These are phyloP conservation scores for Hemileccinum rubropunctum DNA, from an alignment of 768 basidiomycete genomes.

Conservation along the genomic window DNA sequence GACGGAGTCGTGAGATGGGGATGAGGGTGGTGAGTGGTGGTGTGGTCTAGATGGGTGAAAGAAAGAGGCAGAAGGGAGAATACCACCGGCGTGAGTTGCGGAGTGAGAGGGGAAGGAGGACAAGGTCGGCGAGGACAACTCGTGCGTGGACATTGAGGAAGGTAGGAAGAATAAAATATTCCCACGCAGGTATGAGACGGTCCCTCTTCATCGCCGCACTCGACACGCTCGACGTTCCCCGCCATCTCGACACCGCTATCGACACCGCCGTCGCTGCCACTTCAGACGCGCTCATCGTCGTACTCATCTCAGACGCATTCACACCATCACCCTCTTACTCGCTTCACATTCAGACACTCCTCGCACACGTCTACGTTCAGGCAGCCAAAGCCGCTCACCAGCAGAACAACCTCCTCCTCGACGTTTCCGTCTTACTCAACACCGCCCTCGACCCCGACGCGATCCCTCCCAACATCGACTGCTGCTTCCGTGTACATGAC, in stretches of 20 bases:
- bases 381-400: conserved; percentile 75
- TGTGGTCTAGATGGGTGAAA: conserved; percentile 73
- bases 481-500: conserved; percentile 44
- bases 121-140: neutral
- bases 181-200: conserved; percentile 18
- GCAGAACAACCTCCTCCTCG: conserved; percentile 65
- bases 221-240: conserved; percentile 47
- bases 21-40: conserved; percentile 42
- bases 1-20: conserved; percentile 26
- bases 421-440: conserved; percentile 73
- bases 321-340: conserved; percentile 41
- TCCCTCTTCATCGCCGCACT: conserved; percentile 54
- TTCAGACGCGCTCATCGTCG: conserved; percentile 51
- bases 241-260: conserved; percentile 56
- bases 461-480: conserved; percentile 36
- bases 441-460: conserved; percentile 47
- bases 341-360: conserved; percentile 67
- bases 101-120: conserved; percentile 40
- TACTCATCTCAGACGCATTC: conserved; percentile 65
- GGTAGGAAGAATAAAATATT: neutral
- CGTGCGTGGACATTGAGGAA: neutral
- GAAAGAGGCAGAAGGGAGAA: conserved; percentile 77
- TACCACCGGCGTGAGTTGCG: conserved; percentile 68
- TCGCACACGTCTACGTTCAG: conserved; percentile 84
- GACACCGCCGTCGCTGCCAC: conserved; percentile 44